Evolutionary conservation across 1,284 basidiomycete genomes (phyloP).

Genomic region (Jaminaea rosea): DNA sequence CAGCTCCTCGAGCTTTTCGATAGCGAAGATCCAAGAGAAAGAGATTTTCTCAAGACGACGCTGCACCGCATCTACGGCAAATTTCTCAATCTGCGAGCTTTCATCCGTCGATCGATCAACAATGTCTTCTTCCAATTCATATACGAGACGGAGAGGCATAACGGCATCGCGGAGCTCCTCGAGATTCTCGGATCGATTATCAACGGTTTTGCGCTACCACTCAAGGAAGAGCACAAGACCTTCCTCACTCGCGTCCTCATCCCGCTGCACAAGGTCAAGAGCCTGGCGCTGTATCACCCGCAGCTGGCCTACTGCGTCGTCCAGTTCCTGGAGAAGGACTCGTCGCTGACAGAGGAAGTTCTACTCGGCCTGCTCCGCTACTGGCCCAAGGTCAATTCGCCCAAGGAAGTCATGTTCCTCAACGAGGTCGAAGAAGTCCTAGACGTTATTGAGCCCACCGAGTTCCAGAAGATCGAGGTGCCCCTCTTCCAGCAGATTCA

Average conservation of each 20-base stretch:
- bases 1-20: constrained; percentile 94
- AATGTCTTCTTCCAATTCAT: constrained; percentile 99
- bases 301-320: constrained; percentile 98
- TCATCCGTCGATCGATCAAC: constrained; percentile 98
- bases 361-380: constrained; percentile 86
- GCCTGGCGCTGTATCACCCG: constrained; percentile 90
- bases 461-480: constrained; percentile 93
- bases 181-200: constrained; percentile 99
- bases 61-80: constrained; percentile 99
- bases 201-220: constrained; percentile 94
- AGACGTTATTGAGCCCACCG: constrained; percentile 91
- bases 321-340: constrained; percentile 96
- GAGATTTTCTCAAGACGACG: constrained; percentile 98
- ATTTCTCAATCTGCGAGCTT: constrained; percentile 95
- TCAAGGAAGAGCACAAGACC: constrained; percentile 98
- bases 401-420: constrained; percentile 99
- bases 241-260: constrained; percentile 94
- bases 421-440: constrained; percentile 99
- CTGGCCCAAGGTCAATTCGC: constrained; percentile 99
- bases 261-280: constrained; percentile 96
- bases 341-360: constrained; percentile 84
- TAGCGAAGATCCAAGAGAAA: constrained; percentile 95
- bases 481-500: constrained; percentile 90
- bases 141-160: constrained; percentile 97
- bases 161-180: constrained; percentile 94